Evolutionary conservation across 257 asterid genomes (phyloP), one percentile per base, ranked within the genome.

Genomic region (Perilla frutescens): DNA sequence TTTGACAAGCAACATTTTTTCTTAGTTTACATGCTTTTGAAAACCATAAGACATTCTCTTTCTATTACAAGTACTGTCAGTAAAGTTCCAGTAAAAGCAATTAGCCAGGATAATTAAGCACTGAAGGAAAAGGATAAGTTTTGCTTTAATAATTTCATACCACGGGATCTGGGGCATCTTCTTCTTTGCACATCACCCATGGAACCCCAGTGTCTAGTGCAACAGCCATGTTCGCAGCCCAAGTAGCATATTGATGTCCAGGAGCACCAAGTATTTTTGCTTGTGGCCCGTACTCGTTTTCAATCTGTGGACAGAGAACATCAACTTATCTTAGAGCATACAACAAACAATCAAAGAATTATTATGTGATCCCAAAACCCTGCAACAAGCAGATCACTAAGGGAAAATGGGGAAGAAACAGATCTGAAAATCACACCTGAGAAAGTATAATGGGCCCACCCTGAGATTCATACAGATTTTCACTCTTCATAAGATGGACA

Each of bases 391-490:
- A 43, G 39, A 73, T 36, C 36, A 60, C 6, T n/a, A 55, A 34
- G 45, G 13, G 14, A 55, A 36, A 62, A 44, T 2, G 14, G 47
- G 56, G 34, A 40, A 13, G 58, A 57, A 49, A 50, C 51, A 26
- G 40, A 63, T 48, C 14, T 14, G 51, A 36, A 71, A 79, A 56
- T 40, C 81, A 65, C 51, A 91, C 97, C 97, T 90, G 96, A 39
- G 96, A 90, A 69, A 92, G 89, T 71, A 92, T 90, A 65, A 92
- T 92, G 8, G 98, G 98, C 7, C 98, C 98, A 63, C 96, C 98
- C 81, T 92, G 96, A 54, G 91, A 81, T 82, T 88, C 90, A 48
- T 76, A 92, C 20, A 92, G 80, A 43, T 81, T 82, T 72, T 92
- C 89, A 74, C 89, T 85, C 92, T 90, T 92, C 98, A 92, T 87